A percentile compares a stretch with the other conserved stretches of the same genome.
phyloP scores from a whole-genome alignment of 768 basidiomycete genomes.

The Hypholoma sublateritium region DNA sequence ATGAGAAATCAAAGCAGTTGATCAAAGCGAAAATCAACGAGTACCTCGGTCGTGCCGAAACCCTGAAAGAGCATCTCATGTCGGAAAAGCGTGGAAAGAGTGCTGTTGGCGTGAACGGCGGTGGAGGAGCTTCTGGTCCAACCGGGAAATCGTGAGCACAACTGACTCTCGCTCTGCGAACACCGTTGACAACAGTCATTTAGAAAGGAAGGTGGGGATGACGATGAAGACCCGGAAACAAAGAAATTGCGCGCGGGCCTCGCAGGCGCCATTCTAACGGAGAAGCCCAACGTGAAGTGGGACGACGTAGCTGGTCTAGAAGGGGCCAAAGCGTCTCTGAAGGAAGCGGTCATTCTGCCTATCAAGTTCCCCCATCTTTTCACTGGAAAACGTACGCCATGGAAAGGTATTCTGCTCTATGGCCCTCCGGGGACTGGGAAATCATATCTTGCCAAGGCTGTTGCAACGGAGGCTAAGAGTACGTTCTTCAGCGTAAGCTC shows the following conservation, averaged over 20 bases:
- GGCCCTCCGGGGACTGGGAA: constrained; percentile 99
- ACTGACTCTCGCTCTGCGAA: not conserved
- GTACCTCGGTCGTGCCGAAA: constrained; percentile 90
- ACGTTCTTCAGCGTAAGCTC: constrained; percentile 98
- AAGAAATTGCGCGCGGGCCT: constrained; percentile 96
- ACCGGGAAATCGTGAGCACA: constrained; percentile 46
- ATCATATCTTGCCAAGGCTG: constrained; percentile 95
- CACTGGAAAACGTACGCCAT: constrained; percentile 97
- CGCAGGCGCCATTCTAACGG: constrained; percentile 83
- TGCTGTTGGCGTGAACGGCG: constrained; percentile 49
- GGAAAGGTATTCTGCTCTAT: constrained; percentile 94
- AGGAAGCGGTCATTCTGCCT: constrained; percentile 98
- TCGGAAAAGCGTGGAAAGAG: constrained; percentile 59
- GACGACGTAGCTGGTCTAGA: constrained; percentile 98
- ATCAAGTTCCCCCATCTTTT: constrained; percentile 99
- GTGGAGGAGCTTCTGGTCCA: constrained; percentile 36
- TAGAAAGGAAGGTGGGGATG: constrained; percentile 54
- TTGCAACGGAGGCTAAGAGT: constrained; percentile 98
- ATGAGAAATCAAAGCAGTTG: constrained; percentile 84
- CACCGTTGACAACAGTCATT: not conserved
- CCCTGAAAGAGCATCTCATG: constrained; percentile 79
- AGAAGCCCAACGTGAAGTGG: constrained; percentile 97
- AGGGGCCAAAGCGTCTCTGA: constrained; percentile 91
- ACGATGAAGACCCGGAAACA: constrained; percentile 85
- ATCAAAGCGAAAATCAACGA: constrained; percentile 89